phyloP scores from a whole-genome alignment of 768 basidiomycete species.

The Trametes cubensis region DNA sequence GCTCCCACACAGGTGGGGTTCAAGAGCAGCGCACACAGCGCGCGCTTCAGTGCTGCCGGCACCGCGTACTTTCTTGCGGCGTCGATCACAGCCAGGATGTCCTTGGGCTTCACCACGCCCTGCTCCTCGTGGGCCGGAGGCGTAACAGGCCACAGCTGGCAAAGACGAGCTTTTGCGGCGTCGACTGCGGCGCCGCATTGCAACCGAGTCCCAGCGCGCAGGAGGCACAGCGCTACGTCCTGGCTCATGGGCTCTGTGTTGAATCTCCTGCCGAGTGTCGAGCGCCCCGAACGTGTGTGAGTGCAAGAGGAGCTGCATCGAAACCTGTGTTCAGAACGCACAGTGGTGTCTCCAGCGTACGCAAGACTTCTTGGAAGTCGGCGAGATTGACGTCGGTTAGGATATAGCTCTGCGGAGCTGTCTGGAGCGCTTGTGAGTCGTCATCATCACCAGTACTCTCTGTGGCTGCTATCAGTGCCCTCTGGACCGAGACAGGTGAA shows the following conservation, averaged over 20 bases:
- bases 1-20: slow-evolving; percentile 25
- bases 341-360: background rate
- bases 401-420: too few species aligned
- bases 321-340: too few species aligned
- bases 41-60: slow-evolving; percentile 37
- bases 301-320: too few species aligned
- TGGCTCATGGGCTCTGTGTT: background rate
- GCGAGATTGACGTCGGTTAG: background rate
- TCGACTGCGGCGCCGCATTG: background rate
- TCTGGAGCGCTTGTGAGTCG: too few species aligned
- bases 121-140: background rate
- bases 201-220: background rate
- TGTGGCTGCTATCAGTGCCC: too few species aligned
- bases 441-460: too few species aligned
- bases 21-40: slow-evolving; percentile 45
- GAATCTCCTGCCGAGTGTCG: background rate
- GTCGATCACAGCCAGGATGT: slow-evolving; percentile 19
- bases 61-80: slow-evolving; percentile 36
- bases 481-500: too few species aligned
- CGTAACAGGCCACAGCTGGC: background rate
- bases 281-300: too few species aligned
- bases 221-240: background rate
- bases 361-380: background rate
- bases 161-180: background rate
- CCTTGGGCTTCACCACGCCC: background rate